Evolutionary conservation across 805 yeast species (phyloP).

Genomic region (Candida patagonica): DNA sequence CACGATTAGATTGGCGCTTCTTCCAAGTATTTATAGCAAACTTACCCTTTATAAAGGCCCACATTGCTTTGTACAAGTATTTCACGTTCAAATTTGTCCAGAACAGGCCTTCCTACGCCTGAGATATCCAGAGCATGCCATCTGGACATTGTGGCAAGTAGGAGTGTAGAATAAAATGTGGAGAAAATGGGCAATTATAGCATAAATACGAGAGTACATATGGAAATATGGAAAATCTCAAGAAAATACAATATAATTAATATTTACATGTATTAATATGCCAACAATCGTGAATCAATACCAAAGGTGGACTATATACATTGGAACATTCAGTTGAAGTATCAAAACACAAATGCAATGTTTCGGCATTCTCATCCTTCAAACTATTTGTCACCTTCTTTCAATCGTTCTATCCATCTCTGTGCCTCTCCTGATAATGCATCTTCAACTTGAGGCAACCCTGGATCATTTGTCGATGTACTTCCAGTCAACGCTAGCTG

Average conservation of each 20-base stretch:
- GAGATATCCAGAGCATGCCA: conserved; percentile 27
- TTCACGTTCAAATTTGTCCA: conserved; percentile 38
- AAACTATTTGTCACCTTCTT: neutral
- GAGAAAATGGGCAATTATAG: neutral
- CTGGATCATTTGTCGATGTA: conserved; percentile 21
- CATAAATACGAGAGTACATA: neutral
- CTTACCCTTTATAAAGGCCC: conserved; percentile 64
- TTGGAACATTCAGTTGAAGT: too few species aligned
- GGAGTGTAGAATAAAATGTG: neutral
- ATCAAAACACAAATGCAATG: too few species aligned
- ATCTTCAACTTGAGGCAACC: conserved; percentile 24
- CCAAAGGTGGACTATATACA: too few species aligned
- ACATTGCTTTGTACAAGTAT: conserved; percentile 44
- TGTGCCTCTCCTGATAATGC: conserved; percentile 4
- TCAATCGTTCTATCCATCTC: neutral
- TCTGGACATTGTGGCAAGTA: too few species aligned
- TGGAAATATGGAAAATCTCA: neutral
- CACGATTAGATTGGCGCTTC: neutral
- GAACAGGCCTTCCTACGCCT: conserved; percentile 26
- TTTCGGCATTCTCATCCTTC: too few species aligned
- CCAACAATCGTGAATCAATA: too few species aligned
- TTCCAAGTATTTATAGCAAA: neutral
- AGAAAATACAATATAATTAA: neutral
- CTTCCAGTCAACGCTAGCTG: conserved; percentile 15
- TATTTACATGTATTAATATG: too few species aligned